phyloP scores from a whole-genome alignment of 331 rosid species.

The Quercus lobata region DNA sequence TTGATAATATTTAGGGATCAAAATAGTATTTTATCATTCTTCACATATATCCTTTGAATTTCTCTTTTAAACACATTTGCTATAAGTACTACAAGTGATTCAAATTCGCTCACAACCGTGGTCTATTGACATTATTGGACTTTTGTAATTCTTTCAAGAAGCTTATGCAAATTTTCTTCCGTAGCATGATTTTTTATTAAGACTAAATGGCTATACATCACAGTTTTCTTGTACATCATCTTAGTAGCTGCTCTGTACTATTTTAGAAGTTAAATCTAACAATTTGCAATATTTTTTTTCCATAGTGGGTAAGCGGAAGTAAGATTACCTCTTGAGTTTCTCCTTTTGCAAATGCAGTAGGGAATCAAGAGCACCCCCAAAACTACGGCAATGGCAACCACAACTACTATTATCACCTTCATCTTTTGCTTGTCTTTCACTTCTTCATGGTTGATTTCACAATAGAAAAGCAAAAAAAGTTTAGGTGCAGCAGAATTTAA shows the following conservation, averaged over 20 bases:
- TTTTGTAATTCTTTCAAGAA: no score
- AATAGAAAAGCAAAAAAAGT: not conserved
- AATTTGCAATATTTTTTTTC: not conserved
- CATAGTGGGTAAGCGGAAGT: not conserved
- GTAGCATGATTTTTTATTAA: no score
- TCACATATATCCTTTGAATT: no score
- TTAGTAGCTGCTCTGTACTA: not conserved
- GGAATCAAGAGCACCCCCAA: not conserved
- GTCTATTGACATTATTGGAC: no score
- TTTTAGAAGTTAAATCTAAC: not conserved
- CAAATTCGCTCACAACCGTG: no score
- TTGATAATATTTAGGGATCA: no score
- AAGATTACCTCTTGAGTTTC: not conserved
- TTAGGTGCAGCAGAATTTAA: not conserved
- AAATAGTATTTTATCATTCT: no score
- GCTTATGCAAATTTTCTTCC: no score
- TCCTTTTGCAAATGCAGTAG: not conserved
- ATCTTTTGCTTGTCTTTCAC: not conserved
- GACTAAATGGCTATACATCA: no score
- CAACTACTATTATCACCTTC: slow-evolving; percentile 1
- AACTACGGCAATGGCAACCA: not conserved
- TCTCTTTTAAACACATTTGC: no score
- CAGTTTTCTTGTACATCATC: no score
- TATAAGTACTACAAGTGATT: no score
- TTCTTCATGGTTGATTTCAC: not conserved